phyloP scores from a whole-genome alignment of 345 rosid genomes.

The Rhodamnia argentea region DNA sequence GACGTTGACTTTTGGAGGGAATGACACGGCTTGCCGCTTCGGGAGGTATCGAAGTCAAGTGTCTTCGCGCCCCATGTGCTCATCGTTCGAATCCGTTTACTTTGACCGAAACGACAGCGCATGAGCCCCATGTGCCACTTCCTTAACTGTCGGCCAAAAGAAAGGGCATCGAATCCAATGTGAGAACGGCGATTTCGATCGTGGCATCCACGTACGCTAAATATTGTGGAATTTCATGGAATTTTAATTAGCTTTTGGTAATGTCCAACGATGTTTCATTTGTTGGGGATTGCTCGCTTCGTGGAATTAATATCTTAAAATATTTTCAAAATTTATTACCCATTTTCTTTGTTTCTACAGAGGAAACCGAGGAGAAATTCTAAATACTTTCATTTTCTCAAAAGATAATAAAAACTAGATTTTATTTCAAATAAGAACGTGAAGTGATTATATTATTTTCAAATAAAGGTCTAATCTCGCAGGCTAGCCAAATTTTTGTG shows the following conservation, averaged over 20 bases:
- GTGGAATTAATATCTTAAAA: not conserved
- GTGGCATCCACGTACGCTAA: not conserved
- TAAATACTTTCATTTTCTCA: no score
- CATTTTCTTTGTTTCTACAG: not conserved
- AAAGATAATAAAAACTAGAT: no score
- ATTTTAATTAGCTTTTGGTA: not conserved
- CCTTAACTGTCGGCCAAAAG: no score
- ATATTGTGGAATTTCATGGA: not conserved
- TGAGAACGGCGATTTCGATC: not conserved
- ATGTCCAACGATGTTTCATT: not conserved
- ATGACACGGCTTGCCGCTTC: not conserved
- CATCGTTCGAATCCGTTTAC: not conserved
- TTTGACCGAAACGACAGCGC: not conserved
- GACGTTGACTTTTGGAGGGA: not conserved
- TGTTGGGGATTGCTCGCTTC: not conserved
- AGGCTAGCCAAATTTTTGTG: no score
- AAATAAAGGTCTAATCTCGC: no score
- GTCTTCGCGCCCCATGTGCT: not conserved
- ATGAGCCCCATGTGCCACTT: not conserved
- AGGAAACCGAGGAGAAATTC: not conserved
- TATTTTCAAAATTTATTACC: not conserved
- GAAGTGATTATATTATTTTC: no score
- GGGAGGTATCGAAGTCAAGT: not conserved
- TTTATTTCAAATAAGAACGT: no score
- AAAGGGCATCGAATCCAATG: not conserved